A percentile compares a stretch with the other conserved stretches of the same genome.
These are phyloP conservation scores for Backusella morwellensis DNA, from an alignment of 192 early-diverging fungal genomes.

Conservation along the genomic window DNA sequence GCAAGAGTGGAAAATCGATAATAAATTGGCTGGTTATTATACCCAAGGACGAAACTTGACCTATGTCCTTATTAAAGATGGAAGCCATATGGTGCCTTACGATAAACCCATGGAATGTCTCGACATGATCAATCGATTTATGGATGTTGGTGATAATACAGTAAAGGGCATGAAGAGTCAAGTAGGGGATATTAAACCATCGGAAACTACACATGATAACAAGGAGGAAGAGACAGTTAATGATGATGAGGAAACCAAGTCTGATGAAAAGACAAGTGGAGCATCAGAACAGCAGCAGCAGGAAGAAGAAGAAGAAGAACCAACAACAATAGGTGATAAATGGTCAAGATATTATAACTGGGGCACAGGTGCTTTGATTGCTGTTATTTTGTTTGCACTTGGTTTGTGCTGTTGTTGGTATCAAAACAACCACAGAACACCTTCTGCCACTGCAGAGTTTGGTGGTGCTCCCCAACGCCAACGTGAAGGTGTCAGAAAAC, in stretches of 20 bases:
- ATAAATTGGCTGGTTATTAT: conserved; percentile 44
- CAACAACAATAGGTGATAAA: background rate
- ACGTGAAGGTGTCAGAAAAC: conserved; percentile 2
- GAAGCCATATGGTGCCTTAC: conserved; percentile 89
- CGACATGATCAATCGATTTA: conserved; percentile 90
- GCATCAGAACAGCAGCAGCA: background rate
- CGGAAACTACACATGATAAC: background rate
- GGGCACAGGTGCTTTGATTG: conserved; percentile 22
- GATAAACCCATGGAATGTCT: conserved; percentile 75
- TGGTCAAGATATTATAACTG: conserved; percentile 27
- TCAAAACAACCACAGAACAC: background rate
- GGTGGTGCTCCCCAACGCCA: background rate
- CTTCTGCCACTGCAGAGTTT: background rate
- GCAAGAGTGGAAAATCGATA: conserved; percentile 54
- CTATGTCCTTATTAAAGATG: conserved; percentile 82
- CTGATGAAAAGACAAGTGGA: background rate
- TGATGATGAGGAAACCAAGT: background rate
- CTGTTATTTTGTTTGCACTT: conserved; percentile 25
- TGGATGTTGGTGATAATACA: conserved; percentile 44
- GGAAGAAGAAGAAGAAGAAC: background rate
- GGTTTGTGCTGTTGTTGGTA: conserved; percentile 28
- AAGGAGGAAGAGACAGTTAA: background rate
- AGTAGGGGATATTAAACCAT: conserved; percentile 13
- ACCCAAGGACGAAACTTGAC: conserved; percentile 60
- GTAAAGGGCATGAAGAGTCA: conserved; percentile 18